Conservation (phyloP, 176 grass and related monocot genomes). For the Musa itinerans region DNA sequence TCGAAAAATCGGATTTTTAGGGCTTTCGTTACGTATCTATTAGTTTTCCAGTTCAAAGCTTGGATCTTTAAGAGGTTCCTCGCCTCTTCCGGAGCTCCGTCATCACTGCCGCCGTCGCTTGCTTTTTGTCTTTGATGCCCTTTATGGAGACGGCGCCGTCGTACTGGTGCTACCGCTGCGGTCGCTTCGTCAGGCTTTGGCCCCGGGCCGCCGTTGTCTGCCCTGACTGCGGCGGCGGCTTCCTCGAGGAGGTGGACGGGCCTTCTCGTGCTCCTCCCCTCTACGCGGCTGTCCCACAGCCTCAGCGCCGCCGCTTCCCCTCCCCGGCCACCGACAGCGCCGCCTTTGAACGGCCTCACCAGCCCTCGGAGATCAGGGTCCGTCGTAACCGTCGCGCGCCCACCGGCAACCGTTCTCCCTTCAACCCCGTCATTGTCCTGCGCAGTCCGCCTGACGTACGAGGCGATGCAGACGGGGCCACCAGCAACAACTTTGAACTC, state of each 20-base stretch:
- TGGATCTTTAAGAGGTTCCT: no score
- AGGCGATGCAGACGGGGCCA: background rate
- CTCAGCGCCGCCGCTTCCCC: background rate
- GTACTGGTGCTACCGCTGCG: background rate
- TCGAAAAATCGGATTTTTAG: no score
- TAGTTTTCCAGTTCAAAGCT: no score
- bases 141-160: background rate
- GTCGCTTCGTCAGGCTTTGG: background rate
- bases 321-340: background rate
- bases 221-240: slow-evolving; percentile 5
- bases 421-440: slow-evolving; percentile 3
- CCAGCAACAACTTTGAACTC: background rate
- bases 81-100: no score
- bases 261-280: background rate
- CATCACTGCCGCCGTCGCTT: no score
- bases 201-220: background rate
- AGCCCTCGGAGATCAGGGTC: background rate
- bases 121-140: no score
- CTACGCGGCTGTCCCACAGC: background rate
- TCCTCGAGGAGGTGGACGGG: background rate
- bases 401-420: background rate
- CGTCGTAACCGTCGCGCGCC: background rate
- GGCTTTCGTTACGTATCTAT: no score
- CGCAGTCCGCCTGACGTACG: background rate
- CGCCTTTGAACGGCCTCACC: background rate